Evolutionary conservation across 345 rosid genomes (phyloP).

Genomic region (Pugionium dolabratum): DNA sequence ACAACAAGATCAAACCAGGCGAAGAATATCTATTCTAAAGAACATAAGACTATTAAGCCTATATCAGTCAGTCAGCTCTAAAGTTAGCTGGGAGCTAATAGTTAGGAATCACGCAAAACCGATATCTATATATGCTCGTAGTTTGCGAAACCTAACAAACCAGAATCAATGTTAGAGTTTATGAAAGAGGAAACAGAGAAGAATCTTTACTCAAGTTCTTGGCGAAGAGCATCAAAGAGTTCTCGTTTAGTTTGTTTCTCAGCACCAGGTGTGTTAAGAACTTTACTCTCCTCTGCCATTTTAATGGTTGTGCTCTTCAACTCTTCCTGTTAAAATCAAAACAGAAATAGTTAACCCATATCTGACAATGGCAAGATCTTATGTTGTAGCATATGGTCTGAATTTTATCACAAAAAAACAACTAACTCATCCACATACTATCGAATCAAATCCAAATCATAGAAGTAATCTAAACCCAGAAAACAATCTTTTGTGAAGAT

Average conservation of each 20-base stretch:
- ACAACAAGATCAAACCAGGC: not conserved
- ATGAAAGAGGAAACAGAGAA: not conserved
- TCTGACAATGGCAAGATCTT: not conserved
- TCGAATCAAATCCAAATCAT: not conserved
- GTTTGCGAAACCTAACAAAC: not conserved
- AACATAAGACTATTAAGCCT: not conserved
- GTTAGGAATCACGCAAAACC: not conserved
- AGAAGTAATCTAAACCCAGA: slow-evolving; percentile 3
- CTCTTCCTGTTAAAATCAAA: slow-evolving; percentile 57
- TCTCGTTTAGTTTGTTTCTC: slow-evolving; percentile 91
- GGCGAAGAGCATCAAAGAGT: slow-evolving; percentile 82
- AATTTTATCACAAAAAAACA: not conserved
- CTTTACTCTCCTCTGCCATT: slow-evolving; percentile 91
- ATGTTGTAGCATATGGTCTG: not conserved
- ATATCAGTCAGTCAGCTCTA: not conserved
- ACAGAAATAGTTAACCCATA: not conserved
- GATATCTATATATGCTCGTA: not conserved
- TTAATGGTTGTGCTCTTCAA: slow-evolving; percentile 73
- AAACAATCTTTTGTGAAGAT: not conserved
- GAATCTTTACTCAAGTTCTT: slow-evolving; percentile 71
- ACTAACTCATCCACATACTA: not conserved
- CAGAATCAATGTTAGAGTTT: not conserved
- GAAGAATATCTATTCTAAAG: too few species aligned
- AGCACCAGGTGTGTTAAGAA: slow-evolving; percentile 82
- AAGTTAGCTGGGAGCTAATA: not conserved